Evolutionary conservation across 306 rosid species (phyloP).

Genomic region (Inga oerstediana): DNA sequence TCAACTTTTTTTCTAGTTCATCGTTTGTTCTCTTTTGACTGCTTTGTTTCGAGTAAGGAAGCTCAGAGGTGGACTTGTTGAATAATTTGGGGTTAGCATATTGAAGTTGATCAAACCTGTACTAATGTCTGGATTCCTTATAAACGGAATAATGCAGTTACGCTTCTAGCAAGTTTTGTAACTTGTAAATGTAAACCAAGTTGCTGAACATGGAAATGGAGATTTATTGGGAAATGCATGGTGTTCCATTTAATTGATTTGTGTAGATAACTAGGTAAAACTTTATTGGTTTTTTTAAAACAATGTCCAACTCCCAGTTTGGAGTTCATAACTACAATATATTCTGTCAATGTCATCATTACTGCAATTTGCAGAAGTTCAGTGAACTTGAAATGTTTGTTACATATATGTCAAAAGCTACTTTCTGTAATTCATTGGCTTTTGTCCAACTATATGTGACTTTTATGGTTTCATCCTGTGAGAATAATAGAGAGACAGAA

Average conservation of each 20-base stretch:
- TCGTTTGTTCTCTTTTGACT: background rate
- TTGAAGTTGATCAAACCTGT: background rate
- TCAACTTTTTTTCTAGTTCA: background rate
- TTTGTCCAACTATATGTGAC: background rate
- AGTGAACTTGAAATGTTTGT: constrained; percentile 12
- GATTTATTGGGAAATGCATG: constrained; percentile 10
- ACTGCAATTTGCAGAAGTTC: background rate
- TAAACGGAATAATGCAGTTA: constrained; percentile 1
- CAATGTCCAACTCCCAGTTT: background rate
- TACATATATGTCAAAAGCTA: background rate
- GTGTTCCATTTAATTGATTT: constrained; percentile 7
- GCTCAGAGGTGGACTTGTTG: no score
- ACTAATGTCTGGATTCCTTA: background rate
- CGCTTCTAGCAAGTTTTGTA: constrained; percentile 20
- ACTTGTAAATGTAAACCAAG: background rate
- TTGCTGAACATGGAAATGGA: background rate
- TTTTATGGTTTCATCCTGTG: background rate
- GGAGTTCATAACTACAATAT: constrained; percentile 9
- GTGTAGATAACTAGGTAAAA: background rate
- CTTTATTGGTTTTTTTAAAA: no score
- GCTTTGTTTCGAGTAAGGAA: no score
- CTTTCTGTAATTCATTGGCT: background rate
- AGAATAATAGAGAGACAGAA: no score
- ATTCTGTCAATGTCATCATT: background rate
- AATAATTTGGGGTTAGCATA: background rate